These are phyloP conservation scores for Quercus dentata DNA, from an alignment of 306 rosid species.

Conservation along the genomic window DNA sequence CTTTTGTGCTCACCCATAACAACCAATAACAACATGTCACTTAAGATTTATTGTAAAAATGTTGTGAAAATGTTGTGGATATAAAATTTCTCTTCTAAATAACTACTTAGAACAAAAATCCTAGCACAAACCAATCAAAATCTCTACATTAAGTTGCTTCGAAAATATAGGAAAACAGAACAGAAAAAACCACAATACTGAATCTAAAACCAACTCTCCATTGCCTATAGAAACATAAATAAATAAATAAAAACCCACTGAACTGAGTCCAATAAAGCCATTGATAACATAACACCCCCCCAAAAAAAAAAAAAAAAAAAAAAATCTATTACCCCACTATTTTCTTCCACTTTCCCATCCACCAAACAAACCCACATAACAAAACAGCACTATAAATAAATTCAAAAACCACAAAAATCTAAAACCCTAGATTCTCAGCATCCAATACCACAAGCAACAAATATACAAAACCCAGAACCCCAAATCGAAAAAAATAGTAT, in stretches of 20 bases:
- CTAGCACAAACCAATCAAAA: neutral
- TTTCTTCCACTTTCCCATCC: neutral
- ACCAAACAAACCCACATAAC: neutral
- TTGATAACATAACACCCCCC: neutral
- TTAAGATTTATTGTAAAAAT: too few relatives aligned
- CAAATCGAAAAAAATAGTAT: neutral
- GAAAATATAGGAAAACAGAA: neutral
- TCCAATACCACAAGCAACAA: neutral
- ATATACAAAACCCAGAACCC: neutral
- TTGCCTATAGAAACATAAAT: neutral
- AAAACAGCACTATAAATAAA: neutral
- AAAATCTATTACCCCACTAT: too few relatives aligned
- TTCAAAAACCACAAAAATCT: neutral
- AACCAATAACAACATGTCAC: too few relatives aligned
- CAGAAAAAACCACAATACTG: neutral
- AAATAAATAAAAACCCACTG: neutral
- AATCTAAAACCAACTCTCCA: neutral
- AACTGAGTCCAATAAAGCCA: neutral
- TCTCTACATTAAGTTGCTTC: neutral
- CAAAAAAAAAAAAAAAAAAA: too few relatives aligned
- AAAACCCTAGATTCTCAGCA: neutral
- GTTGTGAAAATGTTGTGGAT: too few relatives aligned
- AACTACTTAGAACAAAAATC: neutral
- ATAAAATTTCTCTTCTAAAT: neutral
- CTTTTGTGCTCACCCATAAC: too few relatives aligned